Evolutionary conservation across 2,329 filamentous ascomycete genomes (phyloP).

Genomic region (Xylariaceae sp.): DNA sequence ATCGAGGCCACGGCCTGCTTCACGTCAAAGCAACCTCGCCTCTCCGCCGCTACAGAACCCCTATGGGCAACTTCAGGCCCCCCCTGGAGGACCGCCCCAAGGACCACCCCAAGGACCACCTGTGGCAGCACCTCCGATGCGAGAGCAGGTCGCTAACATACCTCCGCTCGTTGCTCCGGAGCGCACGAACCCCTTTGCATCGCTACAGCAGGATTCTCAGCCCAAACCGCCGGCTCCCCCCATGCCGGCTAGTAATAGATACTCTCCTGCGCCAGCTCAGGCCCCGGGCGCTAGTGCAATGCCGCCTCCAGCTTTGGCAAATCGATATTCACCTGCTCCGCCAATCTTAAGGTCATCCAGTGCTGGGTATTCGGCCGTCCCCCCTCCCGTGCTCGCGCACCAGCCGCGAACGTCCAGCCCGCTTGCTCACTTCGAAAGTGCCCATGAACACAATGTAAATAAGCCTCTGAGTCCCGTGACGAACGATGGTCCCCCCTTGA

Average conservation of each 20-base stretch:
- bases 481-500: conserved; percentile 33
- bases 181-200: conserved; percentile 46
- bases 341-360: conserved; percentile 30
- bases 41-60: conserved; percentile 35
- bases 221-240: conserved; percentile 26
- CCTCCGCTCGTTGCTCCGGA: conserved; percentile 45
- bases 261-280: conserved; percentile 52
- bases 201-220: conserved; percentile 29
- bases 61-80: conserved; percentile 27
- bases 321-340: conserved; percentile 48
- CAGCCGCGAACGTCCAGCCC: conserved; percentile 60
- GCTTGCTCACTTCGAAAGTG: conserved; percentile 55
- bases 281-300: conserved; percentile 30
- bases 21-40: conserved; percentile 41
- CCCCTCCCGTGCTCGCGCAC: conserved; percentile 45
- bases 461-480: conserved; percentile 23
- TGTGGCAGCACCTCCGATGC: conserved; percentile 10
- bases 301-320: conserved; percentile 30
- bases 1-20: conserved; percentile 53
- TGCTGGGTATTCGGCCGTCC: conserved; percentile 32
- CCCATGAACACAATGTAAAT: conserved; percentile 30
- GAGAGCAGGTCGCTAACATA: conserved; percentile 19
- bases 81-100: conserved; percentile 20
- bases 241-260: conserved; percentile 36
- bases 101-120: conserved; percentile 18